Evolutionary conservation across 331 rosid species (phyloP), one percentile per base, ranked within the genome.

Genomic region (Acacia pycnantha): DNA sequence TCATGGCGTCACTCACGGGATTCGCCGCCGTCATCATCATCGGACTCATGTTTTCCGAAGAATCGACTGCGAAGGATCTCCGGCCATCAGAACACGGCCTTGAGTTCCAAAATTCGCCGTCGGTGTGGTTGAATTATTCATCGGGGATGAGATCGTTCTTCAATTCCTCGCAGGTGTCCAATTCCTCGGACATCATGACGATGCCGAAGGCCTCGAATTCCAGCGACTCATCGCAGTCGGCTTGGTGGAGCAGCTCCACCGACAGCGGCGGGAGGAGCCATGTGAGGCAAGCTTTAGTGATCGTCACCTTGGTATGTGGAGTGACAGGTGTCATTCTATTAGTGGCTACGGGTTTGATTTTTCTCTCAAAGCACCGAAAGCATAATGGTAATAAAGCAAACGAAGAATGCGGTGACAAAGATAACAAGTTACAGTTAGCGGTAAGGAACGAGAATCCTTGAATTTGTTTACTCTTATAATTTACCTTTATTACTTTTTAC

Each of bases 61-160:
- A 4, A 8, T 80, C 89, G 77, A n/a, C 80, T 43, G 89, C 78
- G 11, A 79, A 80, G 35, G 99, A 95, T 58, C 88, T 93, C 67
- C 92, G 98, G 44, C 98, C 99, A 3, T 91, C 99, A 40, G 88
- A 92, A 22, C 99, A 95, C 70, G 99, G 99, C 0, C 87, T 95
- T 64, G 82, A 22, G 15, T 90, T 65, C 88, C 98, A 92, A 84
- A 86, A 79, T 12, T 37, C 88, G 11, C 87, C 92, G 35, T 86
- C 90, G 61, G 81, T 74, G 0, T 86, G 70, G 35, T 16, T 44
- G 19, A 78, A 84, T 8, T 80, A 89, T 24, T 76, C 92, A 37
- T 68, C 81, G 43, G 93, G 77, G 74, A 90, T 90, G 92, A 82
- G 8, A 70, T 84, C 97, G 61, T 96, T 96, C 89, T 96, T 96